A percentile compares a stretch with the other conserved stretches of the same genome.
Conservation (phyloP, 768 basidiomycete species). For the Suillus subaureus region DNA sequence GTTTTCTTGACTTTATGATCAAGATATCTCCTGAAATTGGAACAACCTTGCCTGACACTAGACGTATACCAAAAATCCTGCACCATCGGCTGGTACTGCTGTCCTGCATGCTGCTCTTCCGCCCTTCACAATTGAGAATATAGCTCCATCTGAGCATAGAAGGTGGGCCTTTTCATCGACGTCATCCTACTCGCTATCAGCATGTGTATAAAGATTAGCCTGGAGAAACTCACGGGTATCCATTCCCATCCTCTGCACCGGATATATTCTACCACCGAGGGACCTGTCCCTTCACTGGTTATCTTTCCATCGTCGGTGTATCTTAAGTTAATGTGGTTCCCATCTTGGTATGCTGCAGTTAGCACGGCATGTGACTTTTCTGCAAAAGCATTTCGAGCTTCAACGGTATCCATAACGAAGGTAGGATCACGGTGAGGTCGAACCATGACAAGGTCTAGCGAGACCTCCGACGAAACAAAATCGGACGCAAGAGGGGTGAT, state of each 20-base stretch:
- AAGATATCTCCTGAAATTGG: constrained; percentile 9
- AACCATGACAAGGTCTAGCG: constrained; percentile 76
- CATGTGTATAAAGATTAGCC: constrained; percentile 1
- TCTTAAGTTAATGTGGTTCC: constrained; percentile 63
- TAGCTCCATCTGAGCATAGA: constrained; percentile 79
- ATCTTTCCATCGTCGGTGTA: constrained; percentile 52
- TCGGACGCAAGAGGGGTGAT: constrained; percentile 66
- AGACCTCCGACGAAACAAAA: constrained; percentile 44
- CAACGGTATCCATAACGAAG: constrained; percentile 41
- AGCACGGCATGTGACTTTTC: constrained; percentile 57
- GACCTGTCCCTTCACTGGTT: constrained; percentile 45
- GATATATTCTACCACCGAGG: constrained; percentile 72
- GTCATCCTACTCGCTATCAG: constrained; percentile 46
- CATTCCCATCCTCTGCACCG: constrained; percentile 85
- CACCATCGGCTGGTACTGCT: constrained; percentile 35
- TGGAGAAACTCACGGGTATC: constrained; percentile 63
- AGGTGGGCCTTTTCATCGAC: constrained; percentile 65
- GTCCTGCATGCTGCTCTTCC: constrained; percentile 59
- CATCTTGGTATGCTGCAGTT: constrained; percentile 74
- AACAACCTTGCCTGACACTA: constrained; percentile 27
- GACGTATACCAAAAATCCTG: constrained; percentile 51
- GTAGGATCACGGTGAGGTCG: constrained; percentile 68
- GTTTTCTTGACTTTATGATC: constrained; percentile 28
- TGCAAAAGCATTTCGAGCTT: constrained; percentile 51
- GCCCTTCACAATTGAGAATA: constrained; percentile 60